Conservation (phyloP, 2,329 filamentous ascomycete genomes). For the Colletotrichum noveboracense region DNA sequence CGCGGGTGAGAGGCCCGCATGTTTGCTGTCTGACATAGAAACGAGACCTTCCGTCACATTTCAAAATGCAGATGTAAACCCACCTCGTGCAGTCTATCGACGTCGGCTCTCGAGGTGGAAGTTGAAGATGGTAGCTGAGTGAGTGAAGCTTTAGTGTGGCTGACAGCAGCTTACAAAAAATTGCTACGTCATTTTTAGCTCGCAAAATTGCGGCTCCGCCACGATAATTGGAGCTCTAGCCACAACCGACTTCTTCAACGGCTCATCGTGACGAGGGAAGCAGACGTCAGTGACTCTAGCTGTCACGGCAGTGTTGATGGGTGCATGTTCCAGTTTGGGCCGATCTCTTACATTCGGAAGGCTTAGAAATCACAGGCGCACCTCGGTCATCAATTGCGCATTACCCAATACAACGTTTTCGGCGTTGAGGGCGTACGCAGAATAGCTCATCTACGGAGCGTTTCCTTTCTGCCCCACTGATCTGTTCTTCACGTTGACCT, state of each 20-base stretch:
- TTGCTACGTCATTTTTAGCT: constrained; percentile 19
- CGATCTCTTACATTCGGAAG: background rate
- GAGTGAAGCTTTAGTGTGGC: constrained; percentile 8
- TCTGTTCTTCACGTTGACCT: background rate
- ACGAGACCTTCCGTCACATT: constrained; percentile 19
- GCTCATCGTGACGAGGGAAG: background rate
- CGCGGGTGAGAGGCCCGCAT: constrained; percentile 74
- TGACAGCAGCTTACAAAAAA: background rate
- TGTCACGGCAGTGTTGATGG: background rate
- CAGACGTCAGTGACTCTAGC: background rate
- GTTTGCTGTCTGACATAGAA: constrained; percentile 52
- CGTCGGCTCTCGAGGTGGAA: background rate
- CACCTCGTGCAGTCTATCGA: background rate
- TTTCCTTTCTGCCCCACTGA: background rate
- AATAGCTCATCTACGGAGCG: background rate
- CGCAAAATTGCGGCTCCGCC: constrained; percentile 13
- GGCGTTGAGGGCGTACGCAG: background rate
- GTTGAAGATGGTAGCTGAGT: background rate
- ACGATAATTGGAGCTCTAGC: constrained; percentile 4
- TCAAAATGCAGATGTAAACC: background rate
- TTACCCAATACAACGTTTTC: background rate
- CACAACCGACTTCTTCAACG: background rate
- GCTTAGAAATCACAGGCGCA: background rate
- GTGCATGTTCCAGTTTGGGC: background rate
- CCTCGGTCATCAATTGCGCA: background rate